Conservation (phyloP, 1,284 basidiomycete genomes). For the Naganishia sp. region DNA sequence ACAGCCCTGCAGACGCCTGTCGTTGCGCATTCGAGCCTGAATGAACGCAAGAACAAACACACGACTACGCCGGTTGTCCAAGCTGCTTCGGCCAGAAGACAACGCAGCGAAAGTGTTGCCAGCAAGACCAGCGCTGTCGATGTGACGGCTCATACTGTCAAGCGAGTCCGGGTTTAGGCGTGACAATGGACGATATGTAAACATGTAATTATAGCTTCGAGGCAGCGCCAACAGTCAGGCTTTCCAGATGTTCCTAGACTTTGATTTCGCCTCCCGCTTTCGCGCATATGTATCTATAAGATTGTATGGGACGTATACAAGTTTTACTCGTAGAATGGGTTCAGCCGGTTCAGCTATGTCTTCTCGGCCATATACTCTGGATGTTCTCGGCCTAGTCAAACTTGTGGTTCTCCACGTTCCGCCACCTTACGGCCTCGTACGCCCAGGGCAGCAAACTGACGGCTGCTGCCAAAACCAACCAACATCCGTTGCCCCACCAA, state of each 20-base stretch:
- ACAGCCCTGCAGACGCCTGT: constrained; percentile 11
- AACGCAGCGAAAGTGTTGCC: constrained; percentile 23
- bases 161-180: constrained; percentile 20
- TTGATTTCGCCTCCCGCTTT: constrained; percentile 15
- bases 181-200: constrained; percentile 4
- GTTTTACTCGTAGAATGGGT: not conserved
- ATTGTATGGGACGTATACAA: not conserved
- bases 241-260: not conserved
- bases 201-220: constrained; percentile 4
- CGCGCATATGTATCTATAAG: not conserved
- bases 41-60: constrained; percentile 3
- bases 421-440: constrained; percentile 28
- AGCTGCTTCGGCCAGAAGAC: constrained; percentile 24
- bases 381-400: not conserved
- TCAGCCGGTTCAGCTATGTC: not conserved
- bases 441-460: constrained; percentile 15
- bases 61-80: constrained; percentile 15
- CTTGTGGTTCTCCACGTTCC: constrained; percentile 25
- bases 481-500: constrained; percentile 29
- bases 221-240: not conserved
- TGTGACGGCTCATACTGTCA: constrained; percentile 16
- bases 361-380: not conserved
- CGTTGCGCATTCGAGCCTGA: constrained; percentile 1
- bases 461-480: constrained; percentile 24
- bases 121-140: constrained; percentile 21